These are phyloP conservation scores for Apocynum venetum DNA, from an alignment of 257 asterid genomes.

Conservation along the genomic window DNA sequence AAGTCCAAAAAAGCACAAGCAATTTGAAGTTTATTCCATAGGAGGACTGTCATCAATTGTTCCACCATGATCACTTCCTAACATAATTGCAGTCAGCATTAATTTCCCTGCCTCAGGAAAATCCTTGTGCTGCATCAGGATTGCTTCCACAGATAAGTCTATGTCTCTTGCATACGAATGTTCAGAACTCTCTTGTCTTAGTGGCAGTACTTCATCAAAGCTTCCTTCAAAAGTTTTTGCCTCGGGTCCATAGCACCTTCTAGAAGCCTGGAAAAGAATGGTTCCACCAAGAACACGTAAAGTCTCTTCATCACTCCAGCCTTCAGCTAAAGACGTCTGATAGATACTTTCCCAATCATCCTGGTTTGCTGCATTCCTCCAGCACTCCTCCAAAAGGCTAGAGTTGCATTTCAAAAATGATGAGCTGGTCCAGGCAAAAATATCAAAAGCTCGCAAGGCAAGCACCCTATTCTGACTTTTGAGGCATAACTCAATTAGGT, in stretches of 20 bases:
- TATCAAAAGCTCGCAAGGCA: constrained; percentile 66
- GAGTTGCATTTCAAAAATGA: constrained; percentile 65
- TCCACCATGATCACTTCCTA: constrained; percentile 41
- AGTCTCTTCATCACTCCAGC: constrained; percentile 82
- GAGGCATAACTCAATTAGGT: constrained; percentile 77
- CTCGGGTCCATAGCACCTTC: constrained; percentile 71
- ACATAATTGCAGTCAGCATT: constrained; percentile 71
- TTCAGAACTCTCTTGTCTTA: constrained; percentile 47
- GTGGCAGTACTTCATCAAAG: constrained; percentile 68
- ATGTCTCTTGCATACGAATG: constrained; percentile 28
- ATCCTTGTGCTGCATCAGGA: constrained; percentile 81
- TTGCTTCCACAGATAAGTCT: constrained; percentile 55
- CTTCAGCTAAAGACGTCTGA: constrained; percentile 54
- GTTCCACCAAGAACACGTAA: constrained; percentile 50
- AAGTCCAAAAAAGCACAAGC: background rate
- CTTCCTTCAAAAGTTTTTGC: constrained; percentile 55
- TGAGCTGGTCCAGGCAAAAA: constrained; percentile 83
- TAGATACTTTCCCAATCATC: constrained; percentile 76
- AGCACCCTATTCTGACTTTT: constrained; percentile 48
- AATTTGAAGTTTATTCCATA: constrained; percentile 21
- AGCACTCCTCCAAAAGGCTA: constrained; percentile 83
- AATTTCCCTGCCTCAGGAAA: constrained; percentile 84
- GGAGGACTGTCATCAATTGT: constrained; percentile 22
- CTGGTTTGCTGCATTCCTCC: constrained; percentile 89
- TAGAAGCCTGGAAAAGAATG: constrained; percentile 67